Evolutionary conservation across 345 rosid species (phyloP).

Genomic region (Reutealis trisperma): DNA sequence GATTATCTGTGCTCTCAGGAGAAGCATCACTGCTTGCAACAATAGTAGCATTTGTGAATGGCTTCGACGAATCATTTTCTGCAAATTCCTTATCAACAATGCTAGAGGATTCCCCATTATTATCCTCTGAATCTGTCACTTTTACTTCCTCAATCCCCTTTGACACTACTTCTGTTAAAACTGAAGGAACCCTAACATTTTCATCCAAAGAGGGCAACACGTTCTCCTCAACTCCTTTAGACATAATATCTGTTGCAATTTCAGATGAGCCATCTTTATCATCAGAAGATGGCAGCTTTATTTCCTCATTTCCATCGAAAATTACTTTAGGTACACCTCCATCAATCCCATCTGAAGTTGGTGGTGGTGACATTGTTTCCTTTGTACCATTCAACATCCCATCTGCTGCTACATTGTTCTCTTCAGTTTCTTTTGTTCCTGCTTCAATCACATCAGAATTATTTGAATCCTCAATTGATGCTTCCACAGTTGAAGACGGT

Average conservation of each 20-base stretch:
- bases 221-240: conserved; percentile 21
- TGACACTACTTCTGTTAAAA: conserved; percentile 7
- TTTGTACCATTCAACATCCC: conserved; percentile 10
- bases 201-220: not conserved
- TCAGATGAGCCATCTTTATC: not conserved
- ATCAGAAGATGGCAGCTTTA: conserved; percentile 1
- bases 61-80: conserved; percentile 5
- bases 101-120: conserved; percentile 36
- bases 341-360: not conserved
- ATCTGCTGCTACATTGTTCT: conserved; percentile 16
- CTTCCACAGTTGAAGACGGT: conserved; percentile 8
- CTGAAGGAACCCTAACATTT: conserved; percentile 3
- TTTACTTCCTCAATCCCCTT: conserved; percentile 17
- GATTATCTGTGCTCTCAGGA: conserved; percentile 38
- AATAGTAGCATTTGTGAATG: conserved; percentile 19
- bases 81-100: conserved; percentile 21
- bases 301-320: too few species aligned
- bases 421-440: conserved; percentile 17
- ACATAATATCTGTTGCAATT: not conserved
- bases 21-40: conserved; percentile 28
- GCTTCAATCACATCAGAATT: conserved; percentile 12
- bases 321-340: not conserved
- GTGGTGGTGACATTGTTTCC: not conserved
- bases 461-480: conserved; percentile 17
- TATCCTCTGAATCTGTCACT: conserved; percentile 26